These are phyloP conservation scores for Amanita exitialis DNA, from an alignment of 768 basidiomycete genomes.

Conservation along the genomic window DNA sequence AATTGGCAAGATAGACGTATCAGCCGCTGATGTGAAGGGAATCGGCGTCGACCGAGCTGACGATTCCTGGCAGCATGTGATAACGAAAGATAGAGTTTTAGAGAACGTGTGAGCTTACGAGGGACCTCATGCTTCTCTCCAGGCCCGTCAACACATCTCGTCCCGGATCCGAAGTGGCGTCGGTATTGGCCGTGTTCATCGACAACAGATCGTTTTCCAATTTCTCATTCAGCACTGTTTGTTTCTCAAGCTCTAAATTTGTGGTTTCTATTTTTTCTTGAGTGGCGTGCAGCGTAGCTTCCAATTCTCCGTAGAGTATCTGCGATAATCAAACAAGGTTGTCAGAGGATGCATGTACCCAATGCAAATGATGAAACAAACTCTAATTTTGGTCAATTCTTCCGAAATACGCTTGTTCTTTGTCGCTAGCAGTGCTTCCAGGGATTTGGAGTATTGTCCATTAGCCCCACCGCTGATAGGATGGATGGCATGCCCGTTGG, in stretches of 20 bases:
- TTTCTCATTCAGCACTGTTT: conserved; percentile 75
- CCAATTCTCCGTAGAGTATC: conserved; percentile 81
- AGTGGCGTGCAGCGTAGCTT: conserved; percentile 49
- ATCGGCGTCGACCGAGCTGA: conserved; percentile 51
- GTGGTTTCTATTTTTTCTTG: conserved; percentile 50
- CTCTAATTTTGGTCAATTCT: conserved; percentile 86
- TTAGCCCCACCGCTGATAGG: conserved; percentile 85
- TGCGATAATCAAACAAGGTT: conserved; percentile 17
- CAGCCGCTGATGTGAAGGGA: conserved; percentile 65
- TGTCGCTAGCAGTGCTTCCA: conserved; percentile 83
- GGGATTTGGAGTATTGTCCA: conserved; percentile 63
- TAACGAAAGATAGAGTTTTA: not conserved
- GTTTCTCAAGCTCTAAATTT: conserved; percentile 63
- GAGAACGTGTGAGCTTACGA: conserved; percentile 19
- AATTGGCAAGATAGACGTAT: conserved; percentile 95
- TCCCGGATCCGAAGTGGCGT: conserved; percentile 21
- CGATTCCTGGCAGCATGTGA: conserved; percentile 14
- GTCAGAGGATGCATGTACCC: not conserved
- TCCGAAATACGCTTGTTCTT: conserved; percentile 93
- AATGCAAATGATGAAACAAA: conserved; percentile 16
- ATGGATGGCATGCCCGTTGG: conserved; percentile 39
- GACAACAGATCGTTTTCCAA: conserved; percentile 87
- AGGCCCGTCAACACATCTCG: conserved; percentile 63
- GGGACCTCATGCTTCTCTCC: conserved; percentile 52
- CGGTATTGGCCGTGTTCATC: conserved; percentile 52